phyloP scores from a whole-genome alignment of 2,329 filamentous ascomycete genomes.

The Remersonia thermophila region DNA sequence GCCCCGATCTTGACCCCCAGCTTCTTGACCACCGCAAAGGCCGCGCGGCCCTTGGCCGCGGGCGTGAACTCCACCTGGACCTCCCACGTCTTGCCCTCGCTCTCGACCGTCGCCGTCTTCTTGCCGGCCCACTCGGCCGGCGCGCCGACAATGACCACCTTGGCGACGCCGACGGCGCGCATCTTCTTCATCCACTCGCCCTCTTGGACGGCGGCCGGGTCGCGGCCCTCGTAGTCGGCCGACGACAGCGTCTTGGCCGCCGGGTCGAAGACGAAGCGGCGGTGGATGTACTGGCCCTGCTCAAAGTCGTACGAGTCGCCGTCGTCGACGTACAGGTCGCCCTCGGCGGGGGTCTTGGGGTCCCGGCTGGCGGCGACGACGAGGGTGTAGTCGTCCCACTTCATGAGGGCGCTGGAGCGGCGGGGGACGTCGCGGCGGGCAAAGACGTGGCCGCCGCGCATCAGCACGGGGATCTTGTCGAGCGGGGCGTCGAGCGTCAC shows the following conservation, averaged over 20 bases:
- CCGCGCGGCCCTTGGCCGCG: conserved; percentile 33
- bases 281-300: conserved; percentile 77
- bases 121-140: conserved; percentile 58
- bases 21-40: conserved; percentile 41
- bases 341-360: conserved; percentile 49
- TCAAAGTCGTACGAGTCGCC: conserved; percentile 86
- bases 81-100: conserved; percentile 40
- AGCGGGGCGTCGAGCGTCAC: conserved; percentile 65
- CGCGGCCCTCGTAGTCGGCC: conserved; percentile 48
- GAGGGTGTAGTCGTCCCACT: conserved; percentile 87
- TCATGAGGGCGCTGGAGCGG: conserved; percentile 79
- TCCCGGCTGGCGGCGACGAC: conserved; percentile 59
- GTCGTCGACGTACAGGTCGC: conserved; percentile 82
- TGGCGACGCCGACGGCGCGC: conserved; percentile 67
- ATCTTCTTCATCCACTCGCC: conserved; percentile 70
- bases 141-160: conserved; percentile 71
- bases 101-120: conserved; percentile 43
- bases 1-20: conserved; percentile 39
- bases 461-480: conserved; percentile 76
- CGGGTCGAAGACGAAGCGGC: conserved; percentile 56
- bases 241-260: conserved; percentile 50
- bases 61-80: conserved; percentile 48
- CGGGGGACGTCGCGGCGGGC: conserved; percentile 80
- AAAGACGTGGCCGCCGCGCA: conserved; percentile 88
- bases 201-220: conserved; percentile 46